Percentiles rank a stretch among this genome's conserved stretches.
These are phyloP conservation scores for Nymphaea thermarum DNA, from an alignment of 164 flowering plant species.

Conservation along the genomic window DNA sequence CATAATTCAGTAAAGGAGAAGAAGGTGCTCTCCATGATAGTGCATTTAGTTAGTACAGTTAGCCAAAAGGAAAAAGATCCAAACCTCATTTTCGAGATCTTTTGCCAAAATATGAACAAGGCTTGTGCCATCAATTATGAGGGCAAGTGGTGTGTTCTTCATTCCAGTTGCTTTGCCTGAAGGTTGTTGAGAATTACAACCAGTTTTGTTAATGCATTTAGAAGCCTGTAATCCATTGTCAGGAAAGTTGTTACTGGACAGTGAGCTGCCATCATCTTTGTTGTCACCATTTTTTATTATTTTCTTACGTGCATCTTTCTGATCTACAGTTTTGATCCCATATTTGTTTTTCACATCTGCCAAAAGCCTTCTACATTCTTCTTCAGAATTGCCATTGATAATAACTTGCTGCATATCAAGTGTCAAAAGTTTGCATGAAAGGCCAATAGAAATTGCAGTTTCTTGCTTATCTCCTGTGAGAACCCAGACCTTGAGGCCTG, in stretches of 20 bases:
- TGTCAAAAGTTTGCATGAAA: conserved; percentile 75
- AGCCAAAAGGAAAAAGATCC: conserved; percentile 25
- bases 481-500: conserved; percentile 94
- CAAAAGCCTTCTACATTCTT: conserved; percentile 60
- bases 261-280: conserved; percentile 18
- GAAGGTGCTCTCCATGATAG: too few relatives aligned
- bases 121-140: conserved; percentile 87
- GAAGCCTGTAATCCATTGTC: conserved; percentile 5
- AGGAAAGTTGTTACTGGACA: conserved; percentile 7
- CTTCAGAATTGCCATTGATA: conserved; percentile 71
- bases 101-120: conserved; percentile 84
- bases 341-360: conserved; percentile 53
- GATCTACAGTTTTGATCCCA: conserved; percentile 28
- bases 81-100: conserved; percentile 69
- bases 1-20: too few relatives aligned
- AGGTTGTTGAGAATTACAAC: conserved; percentile 8
- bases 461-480: conserved; percentile 97
- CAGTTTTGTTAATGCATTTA: neutral
- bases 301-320: conserved; percentile 42
- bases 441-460: conserved; percentile 89
- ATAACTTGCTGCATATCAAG: conserved; percentile 64
- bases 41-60: too few relatives aligned
- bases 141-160: conserved; percentile 36
- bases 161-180: conserved; percentile 22
- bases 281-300: conserved; percentile 6